Evolutionary conservation across 441 rosid species (phyloP).

Genomic region (Lagerstroemia fauriei): DNA sequence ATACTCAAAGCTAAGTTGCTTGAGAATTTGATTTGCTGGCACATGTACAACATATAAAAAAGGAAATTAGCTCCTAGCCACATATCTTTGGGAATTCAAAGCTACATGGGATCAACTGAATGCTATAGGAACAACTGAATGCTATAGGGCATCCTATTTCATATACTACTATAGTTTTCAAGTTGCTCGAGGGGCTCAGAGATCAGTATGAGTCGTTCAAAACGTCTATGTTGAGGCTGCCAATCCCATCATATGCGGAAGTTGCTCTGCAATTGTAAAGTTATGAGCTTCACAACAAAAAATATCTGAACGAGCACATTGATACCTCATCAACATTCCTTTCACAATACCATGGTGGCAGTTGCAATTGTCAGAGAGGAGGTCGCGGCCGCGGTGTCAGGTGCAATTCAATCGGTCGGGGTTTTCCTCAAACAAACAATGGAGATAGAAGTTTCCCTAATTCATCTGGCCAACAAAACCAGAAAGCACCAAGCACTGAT

Average conservation of each 20-base stretch:
- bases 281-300: not conserved
- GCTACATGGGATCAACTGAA: not conserved
- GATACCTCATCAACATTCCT: too few species aligned
- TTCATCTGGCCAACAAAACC: too few species aligned
- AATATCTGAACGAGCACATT: too few species aligned
- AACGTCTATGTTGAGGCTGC: not conserved
- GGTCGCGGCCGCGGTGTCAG: too few species aligned
- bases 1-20: not conserved
- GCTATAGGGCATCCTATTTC: too few species aligned
- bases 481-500: too few species aligned
- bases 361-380: too few species aligned
- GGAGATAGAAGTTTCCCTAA: too few species aligned
- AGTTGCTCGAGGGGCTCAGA: not conserved
- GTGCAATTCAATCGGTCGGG: too few species aligned
- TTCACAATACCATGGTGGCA: too few species aligned
- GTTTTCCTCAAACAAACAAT: too few species aligned
- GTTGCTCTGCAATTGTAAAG: not conserved
- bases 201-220: not conserved
- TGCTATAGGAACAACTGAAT: not conserved
- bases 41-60: not conserved
- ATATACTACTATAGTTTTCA: not conserved
- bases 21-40: not conserved
- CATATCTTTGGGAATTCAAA: not conserved
- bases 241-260: not conserved
- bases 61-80: not conserved